Evolutionary conservation across 257 asterid species (phyloP).

Genomic region (Eucommia ulmoides): DNA sequence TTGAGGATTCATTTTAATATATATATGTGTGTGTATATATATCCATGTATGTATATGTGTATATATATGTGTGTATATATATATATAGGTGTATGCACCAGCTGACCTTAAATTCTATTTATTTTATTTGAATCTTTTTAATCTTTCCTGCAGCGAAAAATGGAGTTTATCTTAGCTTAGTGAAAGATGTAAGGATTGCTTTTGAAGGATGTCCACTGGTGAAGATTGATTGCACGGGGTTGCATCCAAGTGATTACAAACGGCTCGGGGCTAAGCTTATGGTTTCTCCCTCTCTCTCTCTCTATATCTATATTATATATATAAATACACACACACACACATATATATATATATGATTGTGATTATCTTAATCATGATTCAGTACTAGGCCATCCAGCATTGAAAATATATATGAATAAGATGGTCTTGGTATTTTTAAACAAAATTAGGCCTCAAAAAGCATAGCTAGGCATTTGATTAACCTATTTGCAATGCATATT

Average conservation of each 20-base stretch:
- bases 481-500: too few relatives aligned
- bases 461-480: too few relatives aligned
- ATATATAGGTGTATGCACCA: neutral
- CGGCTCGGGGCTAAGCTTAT: constrained; percentile 88
- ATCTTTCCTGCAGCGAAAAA: constrained; percentile 44
- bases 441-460: too few relatives aligned
- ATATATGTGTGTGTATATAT: neutral
- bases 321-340: too few relatives aligned
- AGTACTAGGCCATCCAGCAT: too few relatives aligned
- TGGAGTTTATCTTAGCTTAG: constrained; percentile 63
- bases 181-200: constrained; percentile 78
- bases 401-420: too few relatives aligned
- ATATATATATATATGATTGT: too few relatives aligned
- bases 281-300: too few relatives aligned
- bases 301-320: too few relatives aligned
- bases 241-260: constrained; percentile 92
- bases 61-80: neutral
- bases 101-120: neutral
- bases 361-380: too few relatives aligned
- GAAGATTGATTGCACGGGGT: constrained; percentile 84
- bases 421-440: too few relatives aligned
- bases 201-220: constrained; percentile 83
- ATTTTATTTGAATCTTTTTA: neutral
- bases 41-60: too few relatives aligned
- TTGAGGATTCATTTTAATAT: neutral